Percentiles rank a stretch among this genome's conserved stretches.
Evolutionary conservation across 768 basidiomycete genomes (phyloP).

Genomic region (Coprinellus aureogranulatus): DNA sequence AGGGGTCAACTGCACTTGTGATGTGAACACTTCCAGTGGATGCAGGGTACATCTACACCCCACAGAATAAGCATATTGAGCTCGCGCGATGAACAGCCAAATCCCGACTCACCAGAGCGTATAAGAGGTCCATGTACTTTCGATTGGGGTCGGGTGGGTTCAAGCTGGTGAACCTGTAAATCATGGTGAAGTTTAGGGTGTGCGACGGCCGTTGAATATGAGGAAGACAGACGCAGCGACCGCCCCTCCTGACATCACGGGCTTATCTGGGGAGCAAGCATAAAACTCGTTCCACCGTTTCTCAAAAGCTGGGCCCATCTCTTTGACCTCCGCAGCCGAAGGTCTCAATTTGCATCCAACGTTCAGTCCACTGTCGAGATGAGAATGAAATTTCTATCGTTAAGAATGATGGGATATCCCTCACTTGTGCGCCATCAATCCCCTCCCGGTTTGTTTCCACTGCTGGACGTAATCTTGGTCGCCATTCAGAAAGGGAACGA

Average conservation of each 20-base stretch:
- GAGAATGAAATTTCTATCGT: not conserved
- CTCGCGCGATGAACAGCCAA: not conserved
- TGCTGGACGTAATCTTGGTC: constrained; percentile 17
- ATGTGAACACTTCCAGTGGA: constrained; percentile 52
- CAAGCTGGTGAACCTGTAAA: no score
- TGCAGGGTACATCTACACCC: constrained; percentile 32
- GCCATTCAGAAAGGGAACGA: no score
- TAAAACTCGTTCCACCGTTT: constrained; percentile 51
- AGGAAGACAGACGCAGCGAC: constrained; percentile 36
- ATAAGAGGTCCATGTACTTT: constrained; percentile 21
- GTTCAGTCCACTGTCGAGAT: constrained; percentile 43
- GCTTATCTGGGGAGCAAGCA: constrained; percentile 51
- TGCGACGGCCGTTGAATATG: no score
- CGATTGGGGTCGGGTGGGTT: constrained; percentile 13
- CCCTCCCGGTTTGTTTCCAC: constrained; percentile 38
- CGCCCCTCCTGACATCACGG: constrained; percentile 43
- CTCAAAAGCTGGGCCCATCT: constrained; percentile 49
- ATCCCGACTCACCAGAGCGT: constrained; percentile 30
- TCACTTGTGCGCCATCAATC: constrained; percentile 56
- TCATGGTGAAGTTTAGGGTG: no score
- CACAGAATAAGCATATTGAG: not conserved
- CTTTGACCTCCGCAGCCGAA: constrained; percentile 43
- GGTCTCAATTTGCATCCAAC: constrained; percentile 59
- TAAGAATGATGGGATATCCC: constrained; percentile 11
- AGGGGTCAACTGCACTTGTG: constrained; percentile 36